phyloP scores from a whole-genome alignment of 139 green algal species.

The Haematococcus sp. region DNA sequence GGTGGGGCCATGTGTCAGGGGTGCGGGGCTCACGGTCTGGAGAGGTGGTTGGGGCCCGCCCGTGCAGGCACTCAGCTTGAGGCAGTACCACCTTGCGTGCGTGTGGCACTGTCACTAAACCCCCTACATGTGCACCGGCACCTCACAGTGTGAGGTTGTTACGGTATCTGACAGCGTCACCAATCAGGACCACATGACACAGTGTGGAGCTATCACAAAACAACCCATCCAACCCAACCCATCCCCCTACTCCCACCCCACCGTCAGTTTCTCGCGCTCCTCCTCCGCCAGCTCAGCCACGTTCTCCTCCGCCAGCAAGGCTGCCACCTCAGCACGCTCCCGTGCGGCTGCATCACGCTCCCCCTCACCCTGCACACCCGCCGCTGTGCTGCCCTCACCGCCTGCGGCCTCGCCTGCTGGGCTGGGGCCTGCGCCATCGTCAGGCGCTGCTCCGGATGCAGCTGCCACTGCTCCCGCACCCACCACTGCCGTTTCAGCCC shows the following conservation, averaged over 20 bases:
- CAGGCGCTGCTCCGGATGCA: neutral
- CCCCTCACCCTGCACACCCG: too few relatives aligned
- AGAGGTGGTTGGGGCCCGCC: neutral
- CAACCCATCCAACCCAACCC: too few relatives aligned
- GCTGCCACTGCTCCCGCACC: neutral
- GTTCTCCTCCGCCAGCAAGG: constrained; percentile 58
- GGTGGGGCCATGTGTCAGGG: too few relatives aligned
- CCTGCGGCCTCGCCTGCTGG: neutral
- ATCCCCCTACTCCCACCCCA: too few relatives aligned
- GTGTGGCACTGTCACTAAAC: too few relatives aligned
- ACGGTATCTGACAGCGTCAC: too few relatives aligned
- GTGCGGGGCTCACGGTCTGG: neutral
- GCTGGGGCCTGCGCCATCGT: neutral
- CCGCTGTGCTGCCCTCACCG: neutral
- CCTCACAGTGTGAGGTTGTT: too few relatives aligned
- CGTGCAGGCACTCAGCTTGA: neutral
- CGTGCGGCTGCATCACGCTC: neutral
- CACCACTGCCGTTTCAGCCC: neutral
- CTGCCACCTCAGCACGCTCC: constrained; percentile 42
- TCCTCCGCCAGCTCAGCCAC: constrained; percentile 44
- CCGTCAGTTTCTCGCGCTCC: constrained; percentile 43
- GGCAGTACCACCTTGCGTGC: too few relatives aligned
- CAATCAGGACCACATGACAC: too few relatives aligned
- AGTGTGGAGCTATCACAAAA: too few relatives aligned
- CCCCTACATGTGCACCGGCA: too few relatives aligned